A percentile compares a stretch with the other conserved stretches of the same genome.
These are phyloP conservation scores for Penicillium verrucosum DNA, from an alignment of 2,329 filamentous ascomycete genomes.

Conservation along the genomic window DNA sequence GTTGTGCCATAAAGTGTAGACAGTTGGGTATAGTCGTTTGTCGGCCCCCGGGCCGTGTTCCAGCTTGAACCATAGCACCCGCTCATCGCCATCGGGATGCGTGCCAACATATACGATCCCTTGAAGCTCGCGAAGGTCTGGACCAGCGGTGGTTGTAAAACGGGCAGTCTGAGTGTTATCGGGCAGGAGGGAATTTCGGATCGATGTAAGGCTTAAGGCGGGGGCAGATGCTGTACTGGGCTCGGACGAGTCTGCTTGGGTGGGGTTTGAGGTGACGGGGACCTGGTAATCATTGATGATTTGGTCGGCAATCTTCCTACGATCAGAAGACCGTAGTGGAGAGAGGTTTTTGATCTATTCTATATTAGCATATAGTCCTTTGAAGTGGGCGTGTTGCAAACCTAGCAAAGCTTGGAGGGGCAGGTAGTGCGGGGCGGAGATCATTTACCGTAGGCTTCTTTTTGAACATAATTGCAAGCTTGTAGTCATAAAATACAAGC, in stretches of 20 bases:
- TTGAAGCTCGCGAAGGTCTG: constrained; percentile 58
- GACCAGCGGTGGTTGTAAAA: constrained; percentile 64
- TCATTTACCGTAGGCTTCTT: constrained; percentile 57
- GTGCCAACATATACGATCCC: constrained; percentile 64
- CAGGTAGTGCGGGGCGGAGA: constrained; percentile 28
- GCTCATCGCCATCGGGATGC: constrained; percentile 55
- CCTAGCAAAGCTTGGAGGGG: constrained; percentile 17
- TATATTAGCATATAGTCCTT: constrained; percentile 9
- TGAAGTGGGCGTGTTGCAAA: neutral
- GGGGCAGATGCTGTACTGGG: constrained; percentile 28
- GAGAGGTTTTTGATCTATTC: constrained; percentile 62
- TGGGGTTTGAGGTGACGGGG: constrained; percentile 40
- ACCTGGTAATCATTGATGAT: constrained; percentile 63
- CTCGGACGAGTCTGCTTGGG: constrained; percentile 32
- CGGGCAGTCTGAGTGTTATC: constrained; percentile 61
- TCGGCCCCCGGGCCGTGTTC: constrained; percentile 50
- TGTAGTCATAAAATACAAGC: neutral
- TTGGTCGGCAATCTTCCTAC: constrained; percentile 63
- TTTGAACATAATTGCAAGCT: constrained; percentile 54
- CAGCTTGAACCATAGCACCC: constrained; percentile 63
- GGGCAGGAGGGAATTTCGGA: constrained; percentile 60
- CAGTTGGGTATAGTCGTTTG: constrained; percentile 46
- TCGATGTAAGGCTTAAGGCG: constrained; percentile 46
- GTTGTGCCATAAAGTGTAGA: constrained; percentile 67
- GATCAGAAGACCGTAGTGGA: constrained; percentile 64